Percentiles rank a stretch among this genome's conserved stretches.
phyloP scores from a whole-genome alignment of 192 early-diverging fungal genomes.

The Backusella tarrabulga region DNA sequence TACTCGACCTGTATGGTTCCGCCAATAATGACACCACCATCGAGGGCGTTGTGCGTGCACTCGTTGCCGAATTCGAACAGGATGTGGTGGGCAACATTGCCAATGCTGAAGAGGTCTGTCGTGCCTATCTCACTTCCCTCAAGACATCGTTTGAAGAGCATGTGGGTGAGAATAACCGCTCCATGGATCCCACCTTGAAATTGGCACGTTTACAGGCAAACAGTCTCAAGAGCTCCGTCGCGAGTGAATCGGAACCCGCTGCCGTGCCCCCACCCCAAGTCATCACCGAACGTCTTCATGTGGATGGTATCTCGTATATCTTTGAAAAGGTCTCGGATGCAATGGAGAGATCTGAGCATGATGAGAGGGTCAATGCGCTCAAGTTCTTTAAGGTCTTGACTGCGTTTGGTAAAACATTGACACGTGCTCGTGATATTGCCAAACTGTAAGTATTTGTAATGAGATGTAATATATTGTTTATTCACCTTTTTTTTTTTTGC shows the following conservation, averaged over 20 bases:
- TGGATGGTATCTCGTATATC: constrained; percentile 35
- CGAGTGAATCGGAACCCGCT: background rate
- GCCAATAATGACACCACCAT: constrained; percentile 33
- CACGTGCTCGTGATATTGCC: constrained; percentile 30
- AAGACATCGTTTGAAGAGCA: constrained; percentile 31
- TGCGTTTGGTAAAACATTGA: constrained; percentile 36
- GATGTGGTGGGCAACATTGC: constrained; percentile 12
- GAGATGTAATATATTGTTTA: background rate
- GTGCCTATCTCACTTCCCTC: constrained; percentile 38
- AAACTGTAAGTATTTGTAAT: constrained; percentile 38
- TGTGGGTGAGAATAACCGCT: constrained; percentile 17
- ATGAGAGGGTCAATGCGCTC: constrained; percentile 22
- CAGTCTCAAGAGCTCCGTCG: background rate
- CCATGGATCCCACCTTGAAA: constrained; percentile 35
- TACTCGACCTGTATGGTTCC: constrained; percentile 40
- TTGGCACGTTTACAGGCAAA: constrained; percentile 34
- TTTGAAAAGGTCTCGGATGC: constrained; percentile 28
- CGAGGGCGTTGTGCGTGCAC: constrained; percentile 44
- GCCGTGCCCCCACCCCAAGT: constrained; percentile 23
- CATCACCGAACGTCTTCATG: constrained; percentile 39
- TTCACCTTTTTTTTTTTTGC: background rate
- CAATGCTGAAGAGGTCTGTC: constrained; percentile 31
- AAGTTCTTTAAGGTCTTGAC: constrained; percentile 50
- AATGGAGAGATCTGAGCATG: constrained; percentile 5
- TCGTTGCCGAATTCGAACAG: constrained; percentile 41